Base-by-base conservation (phyloP, 345 rosid genomes). In the Corchorus olitorius region DNA sequence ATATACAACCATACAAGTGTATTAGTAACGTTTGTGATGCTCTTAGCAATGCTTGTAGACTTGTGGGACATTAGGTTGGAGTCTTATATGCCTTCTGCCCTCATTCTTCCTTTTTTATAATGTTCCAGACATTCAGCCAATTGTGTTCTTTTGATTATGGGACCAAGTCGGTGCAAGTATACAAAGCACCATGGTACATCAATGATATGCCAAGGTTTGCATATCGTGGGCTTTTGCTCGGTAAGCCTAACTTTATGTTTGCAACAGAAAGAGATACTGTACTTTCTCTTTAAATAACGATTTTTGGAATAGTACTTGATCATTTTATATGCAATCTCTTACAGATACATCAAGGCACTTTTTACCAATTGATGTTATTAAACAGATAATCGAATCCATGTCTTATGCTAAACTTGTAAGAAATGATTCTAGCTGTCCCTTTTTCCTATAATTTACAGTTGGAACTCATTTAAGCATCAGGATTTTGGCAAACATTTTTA, bases 311-410 rank as follows among this genome's bases (percentile, higher is more conserved):
- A 22, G 43, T 41, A 56, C 65, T 52, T 62, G 46, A 34, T 67
- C 9, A 45, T 69, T 41, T 50, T 65, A 22, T 45, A 27, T 77
- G 73, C 58, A 22, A 74, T 53, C 34, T 82, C 45, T 80, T 90
- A 79, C 91, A 96, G 99, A 96, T 86, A 93, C 99, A 46, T 89
- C 99, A 41, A 91, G 99, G 83, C 99, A 93, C 79, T 92, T 79
- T 81, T 84, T 87, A 53, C 98, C 99, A 5, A 49, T 88, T 71
- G 86, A 84, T 56, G 92, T 91, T 73, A 93, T 96, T 46, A 93
- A 93, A 90, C 92, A 87, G 78, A 83, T 93, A 75, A 82, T 89
- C 65, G 98, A 96, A 68, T 92, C 99, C 5, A 96, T 96, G 98
- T 88, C 99, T n/a, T 96, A 82, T 65, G 94, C 97, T 67, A 96